Evolutionary conservation across 2,329 filamentous ascomycete genomes (phyloP).

Genomic region (Cercospora janseana): DNA sequence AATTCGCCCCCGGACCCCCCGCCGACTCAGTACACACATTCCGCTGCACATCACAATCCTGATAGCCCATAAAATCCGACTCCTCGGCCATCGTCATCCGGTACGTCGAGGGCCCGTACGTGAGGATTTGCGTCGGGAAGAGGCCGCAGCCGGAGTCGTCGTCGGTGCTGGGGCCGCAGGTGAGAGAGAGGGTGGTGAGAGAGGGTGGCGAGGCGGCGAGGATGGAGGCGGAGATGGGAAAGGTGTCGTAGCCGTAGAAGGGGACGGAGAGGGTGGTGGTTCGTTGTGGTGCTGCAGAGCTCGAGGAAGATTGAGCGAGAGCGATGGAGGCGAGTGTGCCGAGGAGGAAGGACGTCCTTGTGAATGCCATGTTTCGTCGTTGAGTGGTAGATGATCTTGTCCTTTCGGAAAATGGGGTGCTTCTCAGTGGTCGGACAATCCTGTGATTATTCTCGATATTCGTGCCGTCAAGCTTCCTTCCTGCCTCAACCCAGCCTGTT

Average conservation of each 20-base stretch:
- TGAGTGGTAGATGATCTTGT: too few species aligned
- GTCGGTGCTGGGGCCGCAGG: slow-evolving; percentile 18
- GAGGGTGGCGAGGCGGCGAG: slow-evolving; percentile 16
- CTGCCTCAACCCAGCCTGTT: too few species aligned
- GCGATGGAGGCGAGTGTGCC: too few species aligned
- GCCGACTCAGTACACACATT: slow-evolving; percentile 22
- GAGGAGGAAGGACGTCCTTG: too few species aligned
- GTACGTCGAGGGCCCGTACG: slow-evolving; percentile 25
- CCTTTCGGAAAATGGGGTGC: too few species aligned
- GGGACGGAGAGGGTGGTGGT: slow-evolving; percentile 19
- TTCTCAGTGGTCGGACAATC: too few species aligned
- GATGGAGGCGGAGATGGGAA: slow-evolving; percentile 24
- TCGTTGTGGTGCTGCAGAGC: too few species aligned
- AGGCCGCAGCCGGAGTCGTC: slow-evolving; percentile 31
- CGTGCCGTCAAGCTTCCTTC: too few species aligned
- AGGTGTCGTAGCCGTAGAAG: slow-evolving; percentile 28
- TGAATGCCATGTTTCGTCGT: too few species aligned
- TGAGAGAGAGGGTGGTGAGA: slow-evolving; percentile 23
- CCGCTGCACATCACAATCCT: slow-evolving; percentile 18
- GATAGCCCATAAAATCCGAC: slow-evolving; percentile 22
- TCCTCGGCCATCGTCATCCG: slow-evolving; percentile 23
- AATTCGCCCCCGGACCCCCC: slow-evolving; percentile 23
- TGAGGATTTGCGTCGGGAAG: slow-evolving; percentile 25
- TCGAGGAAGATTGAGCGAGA: too few species aligned
- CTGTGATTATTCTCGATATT: too few species aligned